These are phyloP conservation scores for Vaccinium myrtillus DNA, from an alignment of 148 eudicot genomes.

Conservation along the genomic window DNA sequence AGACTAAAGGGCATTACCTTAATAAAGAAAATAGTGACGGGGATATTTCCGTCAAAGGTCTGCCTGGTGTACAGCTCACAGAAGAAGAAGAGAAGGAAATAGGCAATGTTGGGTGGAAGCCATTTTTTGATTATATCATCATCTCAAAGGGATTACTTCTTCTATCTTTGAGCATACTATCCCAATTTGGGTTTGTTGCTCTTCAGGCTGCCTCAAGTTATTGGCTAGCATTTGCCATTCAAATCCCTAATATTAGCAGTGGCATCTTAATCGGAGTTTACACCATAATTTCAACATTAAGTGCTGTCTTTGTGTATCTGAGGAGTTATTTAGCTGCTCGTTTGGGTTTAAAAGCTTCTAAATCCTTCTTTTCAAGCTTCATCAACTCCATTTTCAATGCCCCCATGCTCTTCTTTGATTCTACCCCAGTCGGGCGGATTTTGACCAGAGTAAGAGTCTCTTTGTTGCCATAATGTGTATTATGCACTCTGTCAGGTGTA, in stretches of 20 bases:
- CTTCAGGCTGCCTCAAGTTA: constrained; percentile 52
- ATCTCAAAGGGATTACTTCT: constrained; percentile 41
- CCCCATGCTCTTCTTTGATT: constrained; percentile 73
- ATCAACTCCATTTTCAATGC: constrained; percentile 51
- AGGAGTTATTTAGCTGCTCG: constrained; percentile 44
- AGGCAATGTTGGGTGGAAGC: constrained; percentile 52
- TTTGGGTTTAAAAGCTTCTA: constrained; percentile 57
- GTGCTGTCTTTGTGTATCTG: constrained; percentile 46
- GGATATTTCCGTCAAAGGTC: constrained; percentile 25
- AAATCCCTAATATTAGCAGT: constrained; percentile 35
- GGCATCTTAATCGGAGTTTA: constrained; percentile 40
- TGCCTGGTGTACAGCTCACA: constrained; percentile 40
- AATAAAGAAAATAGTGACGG: constrained; percentile 34
- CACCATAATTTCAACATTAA: constrained; percentile 35
- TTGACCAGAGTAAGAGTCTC: constrained; percentile 51
- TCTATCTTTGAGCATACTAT: constrained; percentile 19
- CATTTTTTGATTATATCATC: constrained; percentile 41
- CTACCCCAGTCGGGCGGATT: constrained; percentile 76
- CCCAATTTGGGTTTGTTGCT: constrained; percentile 37
- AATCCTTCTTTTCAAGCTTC: constrained; percentile 44
- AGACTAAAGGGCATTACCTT: constrained; percentile 3
- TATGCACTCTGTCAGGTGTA: not conserved
- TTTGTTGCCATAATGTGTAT: not conserved
- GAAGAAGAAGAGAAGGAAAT: constrained; percentile 59
- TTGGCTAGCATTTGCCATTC: constrained; percentile 56